Conservation (phyloP, 75 land plant genomes). For the Pinus albicaulis region DNA sequence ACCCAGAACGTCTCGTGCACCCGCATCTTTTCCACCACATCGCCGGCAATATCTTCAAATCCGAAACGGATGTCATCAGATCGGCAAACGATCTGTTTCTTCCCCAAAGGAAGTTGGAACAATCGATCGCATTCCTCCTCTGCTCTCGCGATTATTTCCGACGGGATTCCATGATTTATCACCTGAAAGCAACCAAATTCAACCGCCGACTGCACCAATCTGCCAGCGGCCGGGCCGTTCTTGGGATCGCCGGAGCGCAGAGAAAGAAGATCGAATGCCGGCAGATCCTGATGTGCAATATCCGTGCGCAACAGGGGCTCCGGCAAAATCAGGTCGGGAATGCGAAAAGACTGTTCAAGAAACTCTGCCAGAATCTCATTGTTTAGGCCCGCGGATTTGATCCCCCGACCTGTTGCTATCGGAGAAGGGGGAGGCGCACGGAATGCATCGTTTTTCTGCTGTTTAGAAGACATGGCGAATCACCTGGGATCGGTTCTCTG, state of each 20-base stretch:
- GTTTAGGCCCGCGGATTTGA: conserved; percentile 20
- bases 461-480: too few species aligned
- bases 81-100: conserved; percentile 8
- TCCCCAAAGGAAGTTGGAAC: conserved; percentile 14
- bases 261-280: conserved; percentile 1
- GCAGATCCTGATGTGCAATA: conserved; percentile 9
- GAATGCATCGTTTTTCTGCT: not conserved
- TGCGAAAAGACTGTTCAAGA: conserved; percentile 27
- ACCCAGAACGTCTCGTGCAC: not conserved
- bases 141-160: conserved; percentile 8
- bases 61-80: not conserved
- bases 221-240: not conserved
- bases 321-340: conserved; percentile 39
- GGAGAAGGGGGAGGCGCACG: conserved; percentile 51
- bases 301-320: conserved; percentile 23
- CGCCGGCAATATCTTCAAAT: not conserved
- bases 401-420: conserved; percentile 21
- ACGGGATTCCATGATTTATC: conserved; percentile 39
- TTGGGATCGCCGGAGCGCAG: not conserved
- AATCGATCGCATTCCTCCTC: conserved; percentile 7
- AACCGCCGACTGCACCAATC: conserved; percentile 13
- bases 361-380: conserved; percentile 39
- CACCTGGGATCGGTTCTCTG: too few species aligned
- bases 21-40: not conserved
- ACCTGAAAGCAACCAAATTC: conserved; percentile 40